Percentiles rank a stretch among this genome's conserved stretches.
Conservation (phyloP, 176 grass and related monocot species). For the Pontederia crassipes region DNA sequence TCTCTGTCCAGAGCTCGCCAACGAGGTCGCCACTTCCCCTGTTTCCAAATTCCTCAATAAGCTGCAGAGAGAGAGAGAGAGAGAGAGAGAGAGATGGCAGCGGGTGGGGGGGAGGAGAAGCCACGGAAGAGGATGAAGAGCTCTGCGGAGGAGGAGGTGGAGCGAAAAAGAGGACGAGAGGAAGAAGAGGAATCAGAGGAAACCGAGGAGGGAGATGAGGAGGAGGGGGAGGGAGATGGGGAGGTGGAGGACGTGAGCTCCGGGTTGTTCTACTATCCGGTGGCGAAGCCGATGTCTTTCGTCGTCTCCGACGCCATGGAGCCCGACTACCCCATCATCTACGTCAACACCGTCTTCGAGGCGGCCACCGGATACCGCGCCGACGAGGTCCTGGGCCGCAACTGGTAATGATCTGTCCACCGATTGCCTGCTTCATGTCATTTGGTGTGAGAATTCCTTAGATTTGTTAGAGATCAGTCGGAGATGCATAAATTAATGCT, state of each 20-base stretch:
- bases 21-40: no score
- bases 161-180: constrained; percentile 21
- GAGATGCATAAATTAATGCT: background rate
- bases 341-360: constrained; percentile 97
- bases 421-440: background rate
- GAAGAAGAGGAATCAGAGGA: constrained; percentile 10
- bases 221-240: constrained; percentile 11
- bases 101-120: constrained; percentile 20
- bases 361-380: constrained; percentile 86
- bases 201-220: constrained; percentile 5
- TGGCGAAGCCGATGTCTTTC: constrained; percentile 41
- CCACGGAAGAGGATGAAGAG: constrained; percentile 57
- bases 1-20: no score
- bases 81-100: background rate
- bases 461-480: background rate
- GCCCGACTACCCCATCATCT: constrained; percentile 75
- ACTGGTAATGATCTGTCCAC: constrained; percentile 40
- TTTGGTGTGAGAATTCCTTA: background rate
- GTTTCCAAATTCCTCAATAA: no score
- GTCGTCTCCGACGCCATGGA: constrained; percentile 77
- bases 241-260: constrained; percentile 17
- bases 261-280: constrained; percentile 22
- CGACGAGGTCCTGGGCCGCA: constrained; percentile 88
- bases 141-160: constrained; percentile 20
- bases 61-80: constrained; percentile 14